These are phyloP conservation scores for Agrostemma githago DNA, from an alignment of 148 eudicot species.

Conservation along the genomic window DNA sequence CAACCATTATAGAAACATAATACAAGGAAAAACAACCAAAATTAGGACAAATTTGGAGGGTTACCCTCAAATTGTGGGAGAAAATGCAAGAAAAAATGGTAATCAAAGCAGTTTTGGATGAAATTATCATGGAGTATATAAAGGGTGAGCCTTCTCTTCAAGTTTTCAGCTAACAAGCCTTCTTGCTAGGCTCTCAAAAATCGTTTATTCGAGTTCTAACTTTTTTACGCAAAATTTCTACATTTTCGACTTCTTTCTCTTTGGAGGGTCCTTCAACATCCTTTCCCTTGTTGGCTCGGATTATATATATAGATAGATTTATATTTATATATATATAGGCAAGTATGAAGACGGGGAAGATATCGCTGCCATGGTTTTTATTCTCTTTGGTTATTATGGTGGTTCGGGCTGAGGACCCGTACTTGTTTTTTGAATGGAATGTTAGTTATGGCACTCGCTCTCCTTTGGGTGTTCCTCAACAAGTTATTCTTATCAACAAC, in stretches of 20 bases:
- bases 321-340: background rate
- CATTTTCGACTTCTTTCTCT: background rate
- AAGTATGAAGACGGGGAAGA: conserved; percentile 23
- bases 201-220: background rate
- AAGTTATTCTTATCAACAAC: conserved; percentile 53
- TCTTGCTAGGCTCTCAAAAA: conserved; percentile 16
- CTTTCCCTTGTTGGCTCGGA: conserved; percentile 26
- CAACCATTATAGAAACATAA: conserved; percentile 10
- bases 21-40: conserved; percentile 11
- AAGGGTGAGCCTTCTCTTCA: conserved; percentile 1
- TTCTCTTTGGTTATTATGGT: conserved; percentile 27
- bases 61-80: conserved; percentile 24
- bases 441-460: conserved; percentile 51
- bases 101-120: conserved; percentile 1
- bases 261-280: conserved; percentile 13
- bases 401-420: conserved; percentile 57
- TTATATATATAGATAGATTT: background rate
- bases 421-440: conserved; percentile 48
- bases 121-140: conserved; percentile 16
- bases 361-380: conserved; percentile 27
- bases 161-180: conserved; percentile 31
- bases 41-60: conserved; percentile 28
- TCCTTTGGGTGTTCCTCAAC: conserved; percentile 61
- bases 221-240: background rate
- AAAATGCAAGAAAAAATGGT: conserved; percentile 5